Base-by-base conservation (phyloP, 768 basidiomycete genomes). In the Pulveroboletus sp. region DNA sequence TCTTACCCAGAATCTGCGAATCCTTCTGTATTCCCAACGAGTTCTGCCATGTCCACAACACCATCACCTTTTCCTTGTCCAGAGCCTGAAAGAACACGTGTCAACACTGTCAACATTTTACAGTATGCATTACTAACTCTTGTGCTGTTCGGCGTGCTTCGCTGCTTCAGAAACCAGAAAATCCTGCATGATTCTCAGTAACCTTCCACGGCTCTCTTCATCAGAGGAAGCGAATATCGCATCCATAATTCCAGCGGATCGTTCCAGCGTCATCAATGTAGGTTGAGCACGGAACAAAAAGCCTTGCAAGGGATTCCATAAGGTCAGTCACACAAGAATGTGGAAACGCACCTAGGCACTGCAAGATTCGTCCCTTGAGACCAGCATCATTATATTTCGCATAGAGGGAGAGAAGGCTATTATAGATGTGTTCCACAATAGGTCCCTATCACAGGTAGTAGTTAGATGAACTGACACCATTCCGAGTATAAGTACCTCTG, bases 1-100 rank as follows among this genome's bases (percentile, higher is more conserved):
- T 54, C 81, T 59, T 69, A 97, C 96, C 94, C 94, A 6, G 95
- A 97, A 59, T 98, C 96, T 0, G 95, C 93, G 65, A 98, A 95
- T 1, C 87, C 92, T 60, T 93, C 88, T 0, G 93, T 93, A 59
- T 95, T 94, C 0, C 96, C 96, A 4, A 98, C 88, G 8, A 99
- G 75, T 60, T 96, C 92, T 0, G 87, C 86, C 85, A 99, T 93
- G 59, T 94, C 82, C 45, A 97, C 82, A 21, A 80, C 74, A 7
- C 68, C 57, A 0, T 69, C 63, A 8, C 52, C 52, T 44, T 62
- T 66, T 15, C 47, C 57, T 49, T 68, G 51, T 4, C 41, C 51
- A 31, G 55, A 51, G 10, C 15, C 68, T 67, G 36, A 27, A 45
- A 21, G 0, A 3, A 8, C 17, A 3, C 1, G 17, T 7, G 15